Evolutionary conservation across 345 rosid species (phyloP).

Genomic region (Ailanthus altissimus): DNA sequence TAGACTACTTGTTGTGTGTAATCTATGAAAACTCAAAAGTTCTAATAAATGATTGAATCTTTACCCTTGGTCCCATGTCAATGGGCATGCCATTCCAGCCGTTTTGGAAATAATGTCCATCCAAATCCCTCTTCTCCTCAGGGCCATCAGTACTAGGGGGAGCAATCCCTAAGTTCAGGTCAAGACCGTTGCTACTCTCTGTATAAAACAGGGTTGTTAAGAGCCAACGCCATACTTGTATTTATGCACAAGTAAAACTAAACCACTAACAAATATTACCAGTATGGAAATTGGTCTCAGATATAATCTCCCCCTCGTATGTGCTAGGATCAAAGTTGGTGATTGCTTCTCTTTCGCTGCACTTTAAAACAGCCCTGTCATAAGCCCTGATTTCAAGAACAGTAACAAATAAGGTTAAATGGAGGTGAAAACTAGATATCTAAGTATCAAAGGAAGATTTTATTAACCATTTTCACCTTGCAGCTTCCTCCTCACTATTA

Average conservation of each 20-base stretch:
- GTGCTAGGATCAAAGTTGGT: conserved; percentile 82
- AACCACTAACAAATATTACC: conserved; percentile 28
- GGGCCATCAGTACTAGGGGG: conserved; percentile 33
- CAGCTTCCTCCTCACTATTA: conserved; percentile 91
- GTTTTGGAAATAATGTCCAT: conserved; percentile 17
- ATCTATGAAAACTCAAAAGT: not conserved
- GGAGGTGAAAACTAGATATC: not conserved
- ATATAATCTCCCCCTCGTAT: conserved; percentile 49
- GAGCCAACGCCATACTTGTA: not conserved
- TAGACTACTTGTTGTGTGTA: not conserved
- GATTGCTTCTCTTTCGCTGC: conserved; percentile 89
- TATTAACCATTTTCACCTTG: conserved; percentile 56
- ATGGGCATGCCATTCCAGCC: conserved; percentile 20
- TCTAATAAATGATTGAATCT: not conserved
- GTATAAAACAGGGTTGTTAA: conserved; percentile 13
- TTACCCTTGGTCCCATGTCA: conserved; percentile 38
- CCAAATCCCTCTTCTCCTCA: conserved; percentile 24
- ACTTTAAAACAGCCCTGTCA: conserved; percentile 74
- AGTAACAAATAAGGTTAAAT: not conserved
- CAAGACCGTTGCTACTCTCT: conserved; percentile 43
- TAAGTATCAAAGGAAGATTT: conserved; percentile 9
- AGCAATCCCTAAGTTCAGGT: conserved; percentile 65
- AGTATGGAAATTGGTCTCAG: conserved; percentile 28
- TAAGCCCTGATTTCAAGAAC: conserved; percentile 24
- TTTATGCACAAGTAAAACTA: not conserved